Evolutionary conservation across 805 yeast genomes (phyloP), one percentile per base, ranked within the genome.

Genomic region (Starmerella powellii): DNA sequence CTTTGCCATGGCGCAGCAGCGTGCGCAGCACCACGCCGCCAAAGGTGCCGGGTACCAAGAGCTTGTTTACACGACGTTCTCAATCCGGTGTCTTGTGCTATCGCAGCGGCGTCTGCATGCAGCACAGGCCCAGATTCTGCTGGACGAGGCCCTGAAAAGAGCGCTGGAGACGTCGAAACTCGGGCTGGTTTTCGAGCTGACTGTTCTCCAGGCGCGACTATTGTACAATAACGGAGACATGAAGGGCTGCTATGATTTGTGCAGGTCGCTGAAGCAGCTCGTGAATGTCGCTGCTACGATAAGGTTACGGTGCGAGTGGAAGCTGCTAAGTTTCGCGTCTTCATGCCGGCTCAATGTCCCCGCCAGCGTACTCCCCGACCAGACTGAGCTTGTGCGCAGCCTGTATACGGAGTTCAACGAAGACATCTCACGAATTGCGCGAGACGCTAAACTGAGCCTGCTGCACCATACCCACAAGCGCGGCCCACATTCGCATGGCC

Each of bases 351-450:
- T 34, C 16, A n/a, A 8, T 4, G 6, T 11, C 16, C 31, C 24
- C n/a, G 24, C 23, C 15, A 6, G 8, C 30, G 16, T 27, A 15
- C 15, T 34, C 5, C 30, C 38, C 10, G 13, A 6, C 29, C 15
- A 21, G 37, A 16, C 8, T 12, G 20, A 16, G 18, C 10, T 34
- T 8, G 29, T 19, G 19, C 6, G 29, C 6, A 34, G 23, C 27
- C 36, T 42, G 27, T 42, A 42, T 28, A 42, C 46, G 8, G 46
- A 42, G 33, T 38, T 38, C 31, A 24, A 32, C 28, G 16, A 8
- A 6, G 11, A 21, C 12, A 11, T 34, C 12, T 6, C 21, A 17
- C 13, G 16, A 12, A 31, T 6, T 4, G 6, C 20, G 8, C 21
- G 17, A 6, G 34, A 23, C 26, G 6, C 10, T 23, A 10, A 10